Evolutionary conservation across 176 grass and related monocot genomes (phyloP).

Genomic region (Rhynchospora pubera): DNA sequence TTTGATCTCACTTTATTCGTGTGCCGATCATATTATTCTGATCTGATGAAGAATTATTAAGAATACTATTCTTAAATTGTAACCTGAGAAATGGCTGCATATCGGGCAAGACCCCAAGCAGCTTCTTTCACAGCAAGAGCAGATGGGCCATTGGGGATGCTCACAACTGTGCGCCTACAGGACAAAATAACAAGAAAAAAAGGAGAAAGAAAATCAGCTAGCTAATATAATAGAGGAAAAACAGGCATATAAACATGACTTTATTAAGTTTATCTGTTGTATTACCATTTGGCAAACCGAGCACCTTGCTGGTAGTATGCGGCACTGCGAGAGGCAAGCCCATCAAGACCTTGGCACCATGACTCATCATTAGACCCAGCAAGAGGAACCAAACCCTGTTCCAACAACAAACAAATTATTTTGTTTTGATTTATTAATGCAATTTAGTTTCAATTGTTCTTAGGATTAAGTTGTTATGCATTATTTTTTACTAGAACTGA

Average conservation of each 20-base stretch:
- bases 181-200: neutral
- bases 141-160: slow-evolving; percentile 92
- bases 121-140: slow-evolving; percentile 94
- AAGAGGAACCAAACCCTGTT: slow-evolving; percentile 90
- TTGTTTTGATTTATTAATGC: neutral
- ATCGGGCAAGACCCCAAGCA: slow-evolving; percentile 94
- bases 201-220: neutral
- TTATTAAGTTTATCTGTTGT: neutral
- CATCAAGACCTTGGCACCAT: slow-evolving; percentile 98
- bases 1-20: neutral
- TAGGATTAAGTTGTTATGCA: neutral
- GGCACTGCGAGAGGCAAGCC: slow-evolving; percentile 80
- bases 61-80: neutral
- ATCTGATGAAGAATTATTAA: neutral
- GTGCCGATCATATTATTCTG: neutral
- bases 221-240: neutral
- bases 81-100: slow-evolving; percentile 94
- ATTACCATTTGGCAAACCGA: slow-evolving; percentile 96
- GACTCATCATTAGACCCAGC: slow-evolving; percentile 83
- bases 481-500: neutral
- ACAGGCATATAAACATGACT: neutral
- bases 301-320: slow-evolving; percentile 96
- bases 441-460: neutral
- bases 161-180: slow-evolving; percentile 87
- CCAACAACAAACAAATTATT: neutral